phyloP scores from a whole-genome alignment of 2,329 filamentous ascomycete species.

The Diplodia sapinea region DNA sequence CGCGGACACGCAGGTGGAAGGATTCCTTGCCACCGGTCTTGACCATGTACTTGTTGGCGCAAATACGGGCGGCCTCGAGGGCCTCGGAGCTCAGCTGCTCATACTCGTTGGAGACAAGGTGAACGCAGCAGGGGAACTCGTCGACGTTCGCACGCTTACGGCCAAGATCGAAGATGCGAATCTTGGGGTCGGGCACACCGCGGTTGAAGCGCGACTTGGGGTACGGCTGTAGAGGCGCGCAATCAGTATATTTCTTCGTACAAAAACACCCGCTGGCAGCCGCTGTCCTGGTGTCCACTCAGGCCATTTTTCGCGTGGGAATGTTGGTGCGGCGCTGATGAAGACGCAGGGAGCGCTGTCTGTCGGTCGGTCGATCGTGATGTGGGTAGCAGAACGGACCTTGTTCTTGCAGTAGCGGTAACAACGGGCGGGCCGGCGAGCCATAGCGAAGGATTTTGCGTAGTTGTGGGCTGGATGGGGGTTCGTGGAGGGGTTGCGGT shows the following conservation, averaged over 20 bases:
- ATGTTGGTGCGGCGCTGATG: background rate
- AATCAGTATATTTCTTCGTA: slow-evolving; percentile 16
- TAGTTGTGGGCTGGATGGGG: slow-evolving; percentile 53
- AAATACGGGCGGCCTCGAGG: slow-evolving; percentile 99
- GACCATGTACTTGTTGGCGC: slow-evolving; percentile 95
- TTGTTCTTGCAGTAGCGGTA: slow-evolving; percentile 99
- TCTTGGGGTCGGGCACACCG: slow-evolving; percentile 83
- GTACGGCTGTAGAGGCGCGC: slow-evolving; percentile 71
- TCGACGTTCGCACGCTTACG: slow-evolving; percentile 98
- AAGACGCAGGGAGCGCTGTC: background rate
- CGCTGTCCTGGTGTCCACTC: background rate
- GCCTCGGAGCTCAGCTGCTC: slow-evolving; percentile 99
- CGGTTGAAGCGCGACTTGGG: slow-evolving; percentile 99
- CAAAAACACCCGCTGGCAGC: background rate
- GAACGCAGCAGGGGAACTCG: slow-evolving; percentile 97
- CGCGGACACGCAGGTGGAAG: slow-evolving; percentile 76
- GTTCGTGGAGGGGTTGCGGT: slow-evolving; percentile 14
- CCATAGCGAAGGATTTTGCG: slow-evolving; percentile 80
- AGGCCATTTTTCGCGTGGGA: background rate
- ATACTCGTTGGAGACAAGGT: slow-evolving; percentile 99
- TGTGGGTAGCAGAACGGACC: slow-evolving; percentile 62
- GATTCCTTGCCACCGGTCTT: slow-evolving; percentile 73
- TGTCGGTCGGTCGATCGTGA: slow-evolving; percentile 9
- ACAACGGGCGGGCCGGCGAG: slow-evolving; percentile 98
- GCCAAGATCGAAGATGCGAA: slow-evolving; percentile 98